Evolutionary conservation across 441 rosid species (phyloP), one percentile per base, ranked within the genome.

Genomic region (Adansonia grandidieri): DNA sequence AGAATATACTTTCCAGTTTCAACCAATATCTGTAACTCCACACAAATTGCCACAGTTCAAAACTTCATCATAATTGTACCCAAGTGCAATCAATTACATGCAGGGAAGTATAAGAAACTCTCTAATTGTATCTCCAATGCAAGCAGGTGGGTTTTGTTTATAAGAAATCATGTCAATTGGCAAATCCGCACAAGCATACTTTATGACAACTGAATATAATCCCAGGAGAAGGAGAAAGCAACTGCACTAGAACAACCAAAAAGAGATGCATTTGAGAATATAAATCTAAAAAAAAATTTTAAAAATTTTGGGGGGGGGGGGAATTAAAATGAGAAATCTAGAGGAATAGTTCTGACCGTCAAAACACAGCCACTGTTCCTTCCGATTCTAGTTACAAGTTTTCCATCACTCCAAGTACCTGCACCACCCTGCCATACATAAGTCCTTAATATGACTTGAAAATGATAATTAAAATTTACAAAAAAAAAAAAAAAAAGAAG

Each of bases 401-500:
- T 96, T 80, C 98, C 98, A 84, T 96, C 99, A 80, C 99, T 96
- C 99, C 99, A 96, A 45, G 99, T 91, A 91, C 99, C 99, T 92
- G 99, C 99, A 91, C 97, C 98, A 91, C 99, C 99, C 99, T 96
- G 99, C 91, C 78, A 89, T 69, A 63, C 84, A 91, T 92, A 93
- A 91, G 97, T 91, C 84, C 95, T 90, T 82, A 79, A 87, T 69
- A 88, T 86, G 83, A 89, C 79, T 84, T 80, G 79, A 74, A 73
- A 82, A 58, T 77, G 56, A 42, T 75, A 19, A 13, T 65, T 65
- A 9, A 64, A 78, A 73, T 37, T 37, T 37, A 37, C 42, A 37
- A 9, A 53, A 19, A 64, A 65, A 14, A 53, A 19, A 64, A 65
- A 22, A 15, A 51, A 24, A 24, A 40, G n/a, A 24, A 50, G 42